phyloP scores from a whole-genome alignment of 1,284 basidiomycete genomes.

The Moesziomyces sp. region DNA sequence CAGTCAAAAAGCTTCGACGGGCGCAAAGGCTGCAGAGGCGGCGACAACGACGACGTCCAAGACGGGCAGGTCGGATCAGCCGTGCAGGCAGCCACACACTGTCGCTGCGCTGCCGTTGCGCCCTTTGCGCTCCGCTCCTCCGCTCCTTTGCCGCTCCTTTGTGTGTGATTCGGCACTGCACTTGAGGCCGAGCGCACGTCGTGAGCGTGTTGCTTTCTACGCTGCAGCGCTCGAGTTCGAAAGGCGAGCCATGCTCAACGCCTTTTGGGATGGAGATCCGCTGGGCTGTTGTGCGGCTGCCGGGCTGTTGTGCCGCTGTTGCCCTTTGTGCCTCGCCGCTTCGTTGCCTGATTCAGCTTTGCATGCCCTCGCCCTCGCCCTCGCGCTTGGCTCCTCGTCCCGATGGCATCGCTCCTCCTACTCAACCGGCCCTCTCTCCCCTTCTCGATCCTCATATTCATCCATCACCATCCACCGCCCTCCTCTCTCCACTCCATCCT shows the following conservation, averaged over 20 bases:
- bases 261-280: too few species aligned
- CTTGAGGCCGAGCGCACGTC: constrained; percentile 9
- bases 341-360: too few species aligned
- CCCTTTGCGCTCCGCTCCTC: too few species aligned
- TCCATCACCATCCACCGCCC: constrained; percentile 7
- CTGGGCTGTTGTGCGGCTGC: too few species aligned
- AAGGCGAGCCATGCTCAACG: too few species aligned
- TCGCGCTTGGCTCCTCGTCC: constrained; percentile 1
- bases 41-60: neutral
- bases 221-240: too few species aligned
- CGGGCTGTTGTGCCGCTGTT: too few species aligned
- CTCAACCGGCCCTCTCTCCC: neutral
- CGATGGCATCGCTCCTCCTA: neutral
- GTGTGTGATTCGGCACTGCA: constrained; percentile 1
- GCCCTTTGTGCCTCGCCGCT: too few species aligned
- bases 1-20: neutral
- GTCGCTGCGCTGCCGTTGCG: too few species aligned
- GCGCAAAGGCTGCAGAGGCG: neutral
- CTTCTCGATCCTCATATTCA: neutral
- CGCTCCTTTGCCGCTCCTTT: constrained; percentile 3
- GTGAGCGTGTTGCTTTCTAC: too few species aligned
- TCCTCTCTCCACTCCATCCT: constrained; percentile 9
- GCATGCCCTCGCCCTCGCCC: neutral
- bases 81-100: neutral
- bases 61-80: neutral